These are phyloP conservation scores for Cladorrhinum sp. DNA, from an alignment of 2,329 filamentous ascomycete species.

Conservation along the genomic window DNA sequence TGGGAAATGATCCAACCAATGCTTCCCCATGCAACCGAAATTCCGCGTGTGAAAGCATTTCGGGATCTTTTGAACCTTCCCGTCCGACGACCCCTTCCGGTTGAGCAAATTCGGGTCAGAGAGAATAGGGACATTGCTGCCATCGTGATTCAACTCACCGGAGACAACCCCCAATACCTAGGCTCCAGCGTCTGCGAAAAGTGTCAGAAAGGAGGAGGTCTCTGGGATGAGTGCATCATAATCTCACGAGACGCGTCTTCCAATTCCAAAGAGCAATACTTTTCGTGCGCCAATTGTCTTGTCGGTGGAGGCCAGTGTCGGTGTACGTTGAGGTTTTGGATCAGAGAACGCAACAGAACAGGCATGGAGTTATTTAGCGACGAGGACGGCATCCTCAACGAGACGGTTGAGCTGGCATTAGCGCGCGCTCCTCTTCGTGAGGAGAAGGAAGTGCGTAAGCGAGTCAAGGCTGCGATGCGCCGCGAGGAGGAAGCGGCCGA, in stretches of 20 bases:
- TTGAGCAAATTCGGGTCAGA: conserved; percentile 17
- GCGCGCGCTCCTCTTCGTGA: not conserved
- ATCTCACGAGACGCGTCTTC: conserved; percentile 15
- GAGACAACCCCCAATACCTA: conserved; percentile 26
- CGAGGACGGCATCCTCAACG: not conserved
- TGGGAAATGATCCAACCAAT: not conserved
- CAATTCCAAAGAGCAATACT: conserved; percentile 17
- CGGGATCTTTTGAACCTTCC: conserved; percentile 27
- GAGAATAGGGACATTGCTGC: conserved; percentile 28
- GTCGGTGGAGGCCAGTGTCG: not conserved
- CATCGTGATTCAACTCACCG: conserved; percentile 32
- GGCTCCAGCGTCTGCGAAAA: conserved; percentile 21
- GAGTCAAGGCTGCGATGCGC: not conserved
- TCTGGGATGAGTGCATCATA: conserved; percentile 30
- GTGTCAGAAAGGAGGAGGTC: conserved; percentile 28
- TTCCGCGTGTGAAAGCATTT: conserved; percentile 14
- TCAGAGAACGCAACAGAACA: not conserved
- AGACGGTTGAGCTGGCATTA: not conserved
- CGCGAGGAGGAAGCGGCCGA: not conserved
- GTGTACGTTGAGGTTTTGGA: conserved; percentile 20
- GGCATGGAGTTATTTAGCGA: not conserved
- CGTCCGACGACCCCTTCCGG: conserved; percentile 26
- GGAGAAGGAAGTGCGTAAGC: not conserved
- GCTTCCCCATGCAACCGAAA: not conserved
- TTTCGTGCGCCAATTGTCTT: conserved; percentile 29